Percentiles rank a stretch among this genome's conserved stretches.
These are phyloP conservation scores for Mortierella antarctica DNA, from an alignment of 192 early-diverging fungal genomes.

Conservation along the genomic window DNA sequence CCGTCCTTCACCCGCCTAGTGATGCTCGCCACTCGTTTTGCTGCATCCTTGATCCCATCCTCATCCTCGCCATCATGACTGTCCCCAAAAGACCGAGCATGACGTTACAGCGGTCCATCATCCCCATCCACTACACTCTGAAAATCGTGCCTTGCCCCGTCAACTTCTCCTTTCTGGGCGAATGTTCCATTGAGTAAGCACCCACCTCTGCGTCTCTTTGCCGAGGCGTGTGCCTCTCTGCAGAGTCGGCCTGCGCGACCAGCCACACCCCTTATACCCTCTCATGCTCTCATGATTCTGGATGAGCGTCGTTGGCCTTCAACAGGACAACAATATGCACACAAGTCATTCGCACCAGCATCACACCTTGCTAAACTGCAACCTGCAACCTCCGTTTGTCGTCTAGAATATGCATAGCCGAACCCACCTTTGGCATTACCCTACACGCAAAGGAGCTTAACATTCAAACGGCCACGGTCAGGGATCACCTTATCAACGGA, in stretches of 20 bases:
- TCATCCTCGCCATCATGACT: conserved; percentile 21
- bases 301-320: too few species aligned
- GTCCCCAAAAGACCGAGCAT: conserved; percentile 35
- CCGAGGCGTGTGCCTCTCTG: too few species aligned
- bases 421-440: conserved; percentile 63
- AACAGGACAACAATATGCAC: too few species aligned
- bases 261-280: neutral
- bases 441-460: conserved; percentile 70
- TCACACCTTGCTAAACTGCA: neutral
- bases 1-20: neutral
- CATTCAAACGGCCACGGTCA: conserved; percentile 54
- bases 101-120: conserved; percentile 57
- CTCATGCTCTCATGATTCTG: neutral
- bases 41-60: neutral
- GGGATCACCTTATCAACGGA: conserved; percentile 47
- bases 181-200: conserved; percentile 70
- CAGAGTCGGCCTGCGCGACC: too few species aligned
- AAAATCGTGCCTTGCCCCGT: conserved; percentile 77
- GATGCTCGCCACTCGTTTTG: neutral
- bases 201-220: too few species aligned
- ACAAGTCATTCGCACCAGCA: too few species aligned
- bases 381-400: neutral
- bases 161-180: conserved; percentile 75
- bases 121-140: conserved; percentile 77
- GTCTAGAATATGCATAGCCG: conserved; percentile 59